Conservation (phyloP, 1,284 basidiomycete genomes). For the Cryptococcus deneoformans region DNA sequence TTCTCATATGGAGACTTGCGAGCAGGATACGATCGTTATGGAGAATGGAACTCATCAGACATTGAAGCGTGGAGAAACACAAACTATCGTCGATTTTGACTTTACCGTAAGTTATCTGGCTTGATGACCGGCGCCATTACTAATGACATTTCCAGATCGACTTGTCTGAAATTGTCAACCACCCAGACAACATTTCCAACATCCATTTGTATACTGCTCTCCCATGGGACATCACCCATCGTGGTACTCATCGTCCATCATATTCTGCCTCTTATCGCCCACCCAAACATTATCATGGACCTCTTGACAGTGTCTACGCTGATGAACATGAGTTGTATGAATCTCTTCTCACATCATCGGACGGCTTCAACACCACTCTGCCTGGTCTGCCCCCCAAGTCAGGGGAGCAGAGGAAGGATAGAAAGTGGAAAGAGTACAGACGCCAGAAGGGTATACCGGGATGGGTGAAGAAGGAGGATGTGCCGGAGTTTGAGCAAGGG, state of each 20-base stretch:
- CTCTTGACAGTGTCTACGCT: neutral
- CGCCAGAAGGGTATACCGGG: constrained; percentile 23
- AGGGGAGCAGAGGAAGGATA: constrained; percentile 3
- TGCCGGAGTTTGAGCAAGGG: constrained; percentile 19
- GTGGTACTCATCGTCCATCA: constrained; percentile 18
- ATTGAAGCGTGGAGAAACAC: constrained; percentile 24
- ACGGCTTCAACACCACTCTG: neutral
- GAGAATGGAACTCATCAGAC: constrained; percentile 18
- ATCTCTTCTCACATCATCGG: neutral
- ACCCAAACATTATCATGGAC: neutral
- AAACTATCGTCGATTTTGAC: constrained; percentile 37
- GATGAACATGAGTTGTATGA: neutral
- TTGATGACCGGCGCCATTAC: neutral
- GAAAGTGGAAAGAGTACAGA: constrained; percentile 12
- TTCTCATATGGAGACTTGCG: constrained; percentile 22
- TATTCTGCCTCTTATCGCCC: constrained; percentile 15
- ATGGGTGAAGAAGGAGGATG: constrained; percentile 20
- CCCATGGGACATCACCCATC: constrained; percentile 8
- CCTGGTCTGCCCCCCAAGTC: constrained; percentile 10
- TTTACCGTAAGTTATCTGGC: constrained; percentile 27
- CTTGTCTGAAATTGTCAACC: constrained; percentile 23
- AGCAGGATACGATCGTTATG: constrained; percentile 16
- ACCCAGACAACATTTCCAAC: constrained; percentile 30
- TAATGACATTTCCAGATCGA: constrained; percentile 27
- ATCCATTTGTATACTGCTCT: constrained; percentile 23